These are phyloP conservation scores for Neolentinus lepideus DNA, from an alignment of 1,284 basidiomycete genomes.

Conservation along the genomic window DNA sequence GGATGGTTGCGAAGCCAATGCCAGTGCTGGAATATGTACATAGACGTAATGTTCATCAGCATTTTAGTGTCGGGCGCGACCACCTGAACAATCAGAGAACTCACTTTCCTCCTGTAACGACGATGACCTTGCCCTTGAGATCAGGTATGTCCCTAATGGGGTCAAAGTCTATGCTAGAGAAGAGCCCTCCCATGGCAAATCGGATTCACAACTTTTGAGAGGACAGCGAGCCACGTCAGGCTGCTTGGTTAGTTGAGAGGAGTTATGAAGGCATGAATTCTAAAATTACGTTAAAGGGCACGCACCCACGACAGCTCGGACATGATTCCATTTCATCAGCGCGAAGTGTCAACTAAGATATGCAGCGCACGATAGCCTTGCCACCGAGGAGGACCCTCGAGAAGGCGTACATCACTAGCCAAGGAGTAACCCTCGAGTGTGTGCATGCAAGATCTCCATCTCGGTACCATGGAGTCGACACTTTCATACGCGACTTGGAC, in stretches of 20 bases:
- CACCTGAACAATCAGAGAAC: constrained; percentile 9
- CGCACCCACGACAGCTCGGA: not conserved
- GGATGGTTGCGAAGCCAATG: constrained; percentile 31
- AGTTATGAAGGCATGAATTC: not conserved
- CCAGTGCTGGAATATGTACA: constrained; percentile 20
- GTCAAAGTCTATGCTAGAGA: constrained; percentile 16
- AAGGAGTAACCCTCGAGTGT: not conserved
- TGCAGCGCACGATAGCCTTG: not conserved
- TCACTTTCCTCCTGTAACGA: constrained; percentile 35
- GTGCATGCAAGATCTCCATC: not conserved
- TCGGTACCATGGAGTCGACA: not conserved
- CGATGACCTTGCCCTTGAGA: constrained; percentile 28
- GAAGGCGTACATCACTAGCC: not conserved
- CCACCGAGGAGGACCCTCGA: not conserved
- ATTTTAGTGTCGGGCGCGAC: not conserved
- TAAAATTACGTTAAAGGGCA: not conserved
- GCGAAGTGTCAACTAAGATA: not conserved
- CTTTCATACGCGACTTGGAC: not conserved
- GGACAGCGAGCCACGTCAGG: not conserved
- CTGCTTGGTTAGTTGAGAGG: not conserved
- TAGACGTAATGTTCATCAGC: not conserved
- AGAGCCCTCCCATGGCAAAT: constrained; percentile 7
- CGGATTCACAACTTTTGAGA: not conserved
- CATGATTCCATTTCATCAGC: not conserved
- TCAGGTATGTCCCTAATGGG: constrained; percentile 23